Evolutionary conservation across 305 asterid genomes (phyloP).

Genomic region (Rubia tinctorum): DNA sequence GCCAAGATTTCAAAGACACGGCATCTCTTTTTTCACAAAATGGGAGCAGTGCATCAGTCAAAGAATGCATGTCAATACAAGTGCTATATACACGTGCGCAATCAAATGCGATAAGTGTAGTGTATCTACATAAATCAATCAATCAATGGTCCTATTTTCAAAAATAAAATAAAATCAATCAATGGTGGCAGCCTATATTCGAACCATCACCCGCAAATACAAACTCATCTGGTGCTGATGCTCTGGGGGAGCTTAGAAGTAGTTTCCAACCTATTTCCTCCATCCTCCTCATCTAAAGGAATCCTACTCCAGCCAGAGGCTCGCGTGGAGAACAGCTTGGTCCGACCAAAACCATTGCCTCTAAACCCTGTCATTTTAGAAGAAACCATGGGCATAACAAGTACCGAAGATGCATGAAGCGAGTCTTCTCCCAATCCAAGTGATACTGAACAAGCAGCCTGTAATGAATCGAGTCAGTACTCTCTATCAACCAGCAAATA

Average conservation of each 20-base stretch:
- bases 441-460: constrained; percentile 76
- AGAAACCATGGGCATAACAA: constrained; percentile 96
- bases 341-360: constrained; percentile 51
- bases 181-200: neutral
- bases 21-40: neutral
- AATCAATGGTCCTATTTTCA: no score
- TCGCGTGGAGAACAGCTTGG: constrained; percentile 52
- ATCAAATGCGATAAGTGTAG: neutral
- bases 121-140: neutral
- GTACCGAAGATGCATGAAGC: constrained; percentile 72
- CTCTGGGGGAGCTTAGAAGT: constrained; percentile 48
- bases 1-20: neutral
- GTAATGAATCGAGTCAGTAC: constrained; percentile 29
- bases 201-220: neutral
- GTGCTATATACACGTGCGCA: neutral
- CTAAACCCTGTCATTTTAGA: constrained; percentile 88
- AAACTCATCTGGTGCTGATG: constrained; percentile 17
- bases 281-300: constrained; percentile 52
- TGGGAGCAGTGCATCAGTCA: neutral
- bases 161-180: no score
- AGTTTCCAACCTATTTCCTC: constrained; percentile 44
- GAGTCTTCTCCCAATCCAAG: constrained; percentile 82
- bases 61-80: neutral
- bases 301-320: constrained; percentile 65
- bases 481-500: constrained; percentile 12